Base-by-base conservation (phyloP, 2,329 filamentous ascomycete genomes). In the Samsoniella hepiali region DNA sequence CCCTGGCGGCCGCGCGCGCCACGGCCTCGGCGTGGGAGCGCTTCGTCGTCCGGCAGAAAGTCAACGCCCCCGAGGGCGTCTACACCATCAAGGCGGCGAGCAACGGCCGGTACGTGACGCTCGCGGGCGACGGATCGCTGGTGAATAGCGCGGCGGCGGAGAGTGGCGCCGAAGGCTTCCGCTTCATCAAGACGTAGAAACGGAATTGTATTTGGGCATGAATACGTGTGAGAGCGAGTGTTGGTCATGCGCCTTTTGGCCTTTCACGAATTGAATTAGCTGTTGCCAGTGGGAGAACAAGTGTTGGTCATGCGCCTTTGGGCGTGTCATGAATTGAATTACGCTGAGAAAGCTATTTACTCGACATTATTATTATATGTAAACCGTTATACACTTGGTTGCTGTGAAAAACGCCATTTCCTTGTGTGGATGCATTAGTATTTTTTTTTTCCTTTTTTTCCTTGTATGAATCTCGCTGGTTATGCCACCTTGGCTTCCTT, bases 41-140 rank as follows among this genome's bases (percentile, higher is more conserved):
- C 27, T 69, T 69, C 34, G 66, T 63, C 15, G 64, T 69, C 42
- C 66, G 68, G 38, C 67, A 65, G 34, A 69, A 69, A 65, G 40
- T 55, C 47, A 67, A 67, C 8, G 66, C 67, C 2, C 62, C 65
- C 9, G 42, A 34, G 17, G 68, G 67, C 1, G 66, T 69, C 13
- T 69, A 68, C 67, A 67, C 67, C 2, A 69, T 69, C 63, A 69
- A 69, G 63, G 68, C 68, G 29, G 56, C 62, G 15, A 69, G 68
- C 60, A 69, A 69, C 54, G 65, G 66, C 17, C 34, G 63, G 62
- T 69, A 68, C 36, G 63, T 69, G 36, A 67, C 65, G 5, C 54
- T 69, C 32, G 65, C 54, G 15, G 45, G 60, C 34, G 66, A 68
- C 55, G 68, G 68, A 15, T 62, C 62, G 38, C 63, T 69, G 50